Conservation (phyloP, 1,139 yeast genomes). For the Diutina mesorugosa region DNA sequence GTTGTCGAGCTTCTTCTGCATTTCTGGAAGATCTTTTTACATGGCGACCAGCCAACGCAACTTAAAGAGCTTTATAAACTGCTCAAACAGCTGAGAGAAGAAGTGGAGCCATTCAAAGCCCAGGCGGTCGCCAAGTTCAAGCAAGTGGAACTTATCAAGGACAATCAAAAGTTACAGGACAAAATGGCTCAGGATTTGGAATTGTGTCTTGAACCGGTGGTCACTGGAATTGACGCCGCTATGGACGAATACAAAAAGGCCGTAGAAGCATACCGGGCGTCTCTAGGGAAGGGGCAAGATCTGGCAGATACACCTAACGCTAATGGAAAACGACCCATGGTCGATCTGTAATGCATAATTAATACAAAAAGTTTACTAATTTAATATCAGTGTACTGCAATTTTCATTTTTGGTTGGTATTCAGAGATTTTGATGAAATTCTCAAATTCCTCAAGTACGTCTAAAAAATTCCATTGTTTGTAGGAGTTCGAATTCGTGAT, state of each 20-base stretch:
- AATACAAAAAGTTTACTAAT: neutral
- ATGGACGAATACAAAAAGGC: neutral
- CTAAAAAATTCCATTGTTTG: no score
- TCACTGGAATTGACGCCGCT: conserved; percentile 9
- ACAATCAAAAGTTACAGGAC: conserved; percentile 21
- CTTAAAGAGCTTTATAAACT: conserved; percentile 24
- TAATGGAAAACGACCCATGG: conserved; percentile 1
- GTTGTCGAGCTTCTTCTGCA: conserved; percentile 31
- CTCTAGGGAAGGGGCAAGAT: neutral
- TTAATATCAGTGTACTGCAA: no score
- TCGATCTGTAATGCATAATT: neutral
- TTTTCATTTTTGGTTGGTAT: no score
- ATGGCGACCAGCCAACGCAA: conserved; percentile 26
- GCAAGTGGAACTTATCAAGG: conserved; percentile 6
- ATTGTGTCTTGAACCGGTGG: conserved; percentile 10
- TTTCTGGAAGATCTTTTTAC: conserved; percentile 28
- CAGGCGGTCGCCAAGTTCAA: conserved; percentile 5
- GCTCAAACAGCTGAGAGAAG: conserved; percentile 20
- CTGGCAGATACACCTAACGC: neutral
- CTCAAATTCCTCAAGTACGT: no score
- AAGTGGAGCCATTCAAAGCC: conserved; percentile 13
- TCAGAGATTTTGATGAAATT: no score
- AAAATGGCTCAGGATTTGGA: conserved; percentile 22
- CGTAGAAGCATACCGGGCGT: neutral
- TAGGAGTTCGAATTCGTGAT: no score